Evolutionary conservation across 257 asterid species (phyloP).

Genomic region (Penstemon barbatus): DNA sequence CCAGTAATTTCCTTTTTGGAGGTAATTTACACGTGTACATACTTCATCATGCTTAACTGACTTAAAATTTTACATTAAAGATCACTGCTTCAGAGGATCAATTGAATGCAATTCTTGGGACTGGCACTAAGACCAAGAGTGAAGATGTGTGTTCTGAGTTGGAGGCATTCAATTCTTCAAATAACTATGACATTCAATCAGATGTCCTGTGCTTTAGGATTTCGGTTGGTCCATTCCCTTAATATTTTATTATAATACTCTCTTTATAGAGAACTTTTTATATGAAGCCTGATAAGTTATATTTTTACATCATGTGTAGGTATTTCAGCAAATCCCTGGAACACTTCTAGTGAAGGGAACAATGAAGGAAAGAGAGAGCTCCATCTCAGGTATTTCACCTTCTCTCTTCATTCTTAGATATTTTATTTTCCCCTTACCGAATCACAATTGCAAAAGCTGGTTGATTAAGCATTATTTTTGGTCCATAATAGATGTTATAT

Average conservation of each 20-base stretch:
- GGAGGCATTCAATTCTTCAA: constrained; percentile 31
- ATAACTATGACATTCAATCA: constrained; percentile 27
- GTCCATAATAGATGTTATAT: neutral
- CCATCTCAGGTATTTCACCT: constrained; percentile 50
- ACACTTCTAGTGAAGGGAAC: constrained; percentile 71
- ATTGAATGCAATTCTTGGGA: constrained; percentile 46
- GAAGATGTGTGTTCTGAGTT: constrained; percentile 19
- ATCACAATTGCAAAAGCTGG: neutral
- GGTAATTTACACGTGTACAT: neutral
- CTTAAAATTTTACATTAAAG: constrained; percentile 31
- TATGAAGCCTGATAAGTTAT: neutral
- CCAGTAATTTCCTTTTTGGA: constrained; percentile 17
- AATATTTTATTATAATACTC: neutral
- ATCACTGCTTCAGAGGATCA: constrained; percentile 50
- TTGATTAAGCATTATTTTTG: constrained; percentile 7
- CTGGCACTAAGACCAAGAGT: constrained; percentile 27
- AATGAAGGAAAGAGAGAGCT: constrained; percentile 51
- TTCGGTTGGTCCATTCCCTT: constrained; percentile 45
- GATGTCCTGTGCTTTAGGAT: constrained; percentile 52
- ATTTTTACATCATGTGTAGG: constrained; percentile 40
- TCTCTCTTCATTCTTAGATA: neutral
- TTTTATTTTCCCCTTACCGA: neutral
- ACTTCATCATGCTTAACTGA: constrained; percentile 18
- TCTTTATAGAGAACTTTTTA: neutral
- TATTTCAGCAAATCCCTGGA: constrained; percentile 90